phyloP scores from a whole-genome alignment of 2,329 filamentous ascomycete genomes.

The Microdochium nivale region DNA sequence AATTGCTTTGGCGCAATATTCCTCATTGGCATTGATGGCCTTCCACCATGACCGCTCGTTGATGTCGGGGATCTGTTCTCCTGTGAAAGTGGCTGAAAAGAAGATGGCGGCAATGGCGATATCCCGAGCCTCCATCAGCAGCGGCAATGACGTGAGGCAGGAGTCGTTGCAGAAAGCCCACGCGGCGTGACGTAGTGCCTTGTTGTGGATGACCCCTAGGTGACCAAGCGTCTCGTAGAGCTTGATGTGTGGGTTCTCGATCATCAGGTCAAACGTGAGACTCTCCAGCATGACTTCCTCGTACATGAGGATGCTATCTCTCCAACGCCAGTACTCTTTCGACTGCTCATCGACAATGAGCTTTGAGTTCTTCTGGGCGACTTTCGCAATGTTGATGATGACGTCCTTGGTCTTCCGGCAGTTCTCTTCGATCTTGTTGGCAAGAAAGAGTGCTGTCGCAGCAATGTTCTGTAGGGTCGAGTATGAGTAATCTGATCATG shows the following conservation, averaged over 20 bases:
- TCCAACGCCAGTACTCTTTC: constrained; percentile 98
- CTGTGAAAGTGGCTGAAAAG: constrained; percentile 70
- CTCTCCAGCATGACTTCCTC: constrained; percentile 89
- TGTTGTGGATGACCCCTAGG: constrained; percentile 69
- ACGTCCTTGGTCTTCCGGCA: constrained; percentile 93
- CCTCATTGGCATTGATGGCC: constrained; percentile 60
- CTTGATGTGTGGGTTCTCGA: constrained; percentile 79
- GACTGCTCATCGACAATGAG: constrained; percentile 91
- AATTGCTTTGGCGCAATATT: constrained; percentile 63
- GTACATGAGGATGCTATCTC: constrained; percentile 84
- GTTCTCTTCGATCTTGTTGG: constrained; percentile 96
- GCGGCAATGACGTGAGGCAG: constrained; percentile 73
- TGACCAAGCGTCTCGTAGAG: constrained; percentile 74
- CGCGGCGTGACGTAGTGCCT: constrained; percentile 71
- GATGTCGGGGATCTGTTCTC: constrained; percentile 67
- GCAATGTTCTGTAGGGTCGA: constrained; percentile 57
- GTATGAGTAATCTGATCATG: neutral
- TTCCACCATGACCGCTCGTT: constrained; percentile 83
- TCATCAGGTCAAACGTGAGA: constrained; percentile 86
- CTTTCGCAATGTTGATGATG: constrained; percentile 86
- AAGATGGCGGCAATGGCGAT: constrained; percentile 83
- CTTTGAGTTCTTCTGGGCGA: constrained; percentile 88
- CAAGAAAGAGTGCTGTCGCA: constrained; percentile 83
- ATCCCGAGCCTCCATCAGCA: constrained; percentile 69
- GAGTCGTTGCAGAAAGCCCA: constrained; percentile 95